Evolutionary conservation across 768 basidiomycete genomes (phyloP).

Genomic region (Suillus sp.): DNA sequence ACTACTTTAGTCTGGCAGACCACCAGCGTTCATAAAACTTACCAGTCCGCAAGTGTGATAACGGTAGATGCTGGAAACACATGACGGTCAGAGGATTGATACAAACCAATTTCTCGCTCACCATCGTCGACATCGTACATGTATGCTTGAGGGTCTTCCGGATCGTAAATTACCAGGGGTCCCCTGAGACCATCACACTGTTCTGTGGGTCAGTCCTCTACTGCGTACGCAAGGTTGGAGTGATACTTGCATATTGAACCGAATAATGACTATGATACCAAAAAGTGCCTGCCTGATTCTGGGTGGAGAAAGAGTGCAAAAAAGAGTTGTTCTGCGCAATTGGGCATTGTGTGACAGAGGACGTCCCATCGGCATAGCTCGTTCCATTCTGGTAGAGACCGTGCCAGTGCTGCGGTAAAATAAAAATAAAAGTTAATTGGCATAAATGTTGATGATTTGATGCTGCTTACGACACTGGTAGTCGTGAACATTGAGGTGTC

Average conservation of each 20-base stretch:
- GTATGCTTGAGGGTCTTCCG: slow-evolving; percentile 38
- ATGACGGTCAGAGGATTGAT: not conserved
- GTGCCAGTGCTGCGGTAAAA: slow-evolving; percentile 51
- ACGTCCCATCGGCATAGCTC: slow-evolving; percentile 48
- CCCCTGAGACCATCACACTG: slow-evolving; percentile 28
- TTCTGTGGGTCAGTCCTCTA: not conserved
- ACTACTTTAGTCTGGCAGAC: not conserved
- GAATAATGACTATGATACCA: slow-evolving; percentile 41
- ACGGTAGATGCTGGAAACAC: slow-evolving; percentile 36
- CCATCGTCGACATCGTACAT: slow-evolving; percentile 49
- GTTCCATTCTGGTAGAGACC: slow-evolving; percentile 47
- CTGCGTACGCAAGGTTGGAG: not conserved
- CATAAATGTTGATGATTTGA: not conserved
- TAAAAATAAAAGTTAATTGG: not conserved
- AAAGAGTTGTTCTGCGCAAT: slow-evolving; percentile 22
- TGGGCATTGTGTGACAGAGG: slow-evolving; percentile 38
- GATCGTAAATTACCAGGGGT: slow-evolving; percentile 43
- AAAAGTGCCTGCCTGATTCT: slow-evolving; percentile 28
- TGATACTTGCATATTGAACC: slow-evolving; percentile 36
- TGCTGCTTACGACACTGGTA: slow-evolving; percentile 49
- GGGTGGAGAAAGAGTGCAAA: slow-evolving; percentile 24
- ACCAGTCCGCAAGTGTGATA: slow-evolving; percentile 47
- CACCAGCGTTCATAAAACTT: not conserved
- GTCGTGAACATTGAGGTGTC: slow-evolving; percentile 49
- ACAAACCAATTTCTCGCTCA: slow-evolving; percentile 12